Percentiles rank a stretch among this genome's conserved stretches.
phyloP scores from a whole-genome alignment of 768 basidiomycete species.

The Sporobolomyces pararoseus region DNA sequence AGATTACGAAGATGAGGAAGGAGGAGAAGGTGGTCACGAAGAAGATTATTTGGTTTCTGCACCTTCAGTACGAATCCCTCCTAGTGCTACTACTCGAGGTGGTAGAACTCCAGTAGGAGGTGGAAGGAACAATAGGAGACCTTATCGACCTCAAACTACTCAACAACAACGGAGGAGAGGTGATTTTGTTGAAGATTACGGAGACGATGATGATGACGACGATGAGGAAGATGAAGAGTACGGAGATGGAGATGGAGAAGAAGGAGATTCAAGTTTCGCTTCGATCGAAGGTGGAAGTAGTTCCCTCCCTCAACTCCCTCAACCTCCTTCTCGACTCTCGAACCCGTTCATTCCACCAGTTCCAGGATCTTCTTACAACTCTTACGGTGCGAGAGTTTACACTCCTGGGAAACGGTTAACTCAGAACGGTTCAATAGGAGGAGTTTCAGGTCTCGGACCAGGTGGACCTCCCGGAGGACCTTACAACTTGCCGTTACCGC shows the following conservation, averaged over 20 bases:
- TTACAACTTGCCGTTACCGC: not conserved
- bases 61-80: not conserved
- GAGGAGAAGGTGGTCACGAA: too few species aligned
- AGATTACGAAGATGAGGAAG: constrained; percentile 2
- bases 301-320: not conserved
- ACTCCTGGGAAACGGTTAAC: constrained; percentile 6
- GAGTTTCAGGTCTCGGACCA: too few species aligned
- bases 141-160: not conserved
- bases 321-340: not conserved
- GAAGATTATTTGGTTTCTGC: not conserved
- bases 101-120: constrained; percentile 3
- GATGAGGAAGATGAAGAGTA: constrained; percentile 9
- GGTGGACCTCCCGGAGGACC: too few species aligned
- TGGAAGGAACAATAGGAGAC: not conserved
- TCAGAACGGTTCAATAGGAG: not conserved
- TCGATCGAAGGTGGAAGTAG: constrained; percentile 10
- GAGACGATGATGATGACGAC: not conserved
- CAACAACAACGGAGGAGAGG: not conserved
- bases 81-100: constrained; percentile 16
- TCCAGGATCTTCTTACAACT: not conserved
- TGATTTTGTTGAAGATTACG: not conserved
- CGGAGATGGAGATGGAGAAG: not conserved
- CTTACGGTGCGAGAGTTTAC: constrained; percentile 11
- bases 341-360: constrained; percentile 10
- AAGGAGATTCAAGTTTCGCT: constrained; percentile 21